Conservation (phyloP, 2,329 filamentous ascomycete genomes). For the Pseudogymnoascus sp. region DNA sequence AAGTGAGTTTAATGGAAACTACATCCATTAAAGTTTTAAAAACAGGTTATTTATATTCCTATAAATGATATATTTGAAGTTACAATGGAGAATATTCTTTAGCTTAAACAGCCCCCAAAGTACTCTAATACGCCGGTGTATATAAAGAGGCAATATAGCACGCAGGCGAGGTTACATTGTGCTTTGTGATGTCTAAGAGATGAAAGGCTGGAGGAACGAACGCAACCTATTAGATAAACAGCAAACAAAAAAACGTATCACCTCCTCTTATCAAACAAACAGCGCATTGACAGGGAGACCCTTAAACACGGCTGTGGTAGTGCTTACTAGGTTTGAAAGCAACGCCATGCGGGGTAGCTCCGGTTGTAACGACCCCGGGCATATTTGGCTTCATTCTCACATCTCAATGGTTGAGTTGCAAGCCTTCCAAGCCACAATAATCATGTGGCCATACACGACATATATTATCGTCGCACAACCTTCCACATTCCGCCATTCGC, state of each 20-base stretch:
- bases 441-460: not conserved
- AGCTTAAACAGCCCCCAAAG: not conserved
- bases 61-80: not conserved
- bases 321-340: not conserved
- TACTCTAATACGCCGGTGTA: not conserved
- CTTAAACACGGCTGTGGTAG: not conserved
- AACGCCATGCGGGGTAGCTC: constrained; percentile 6
- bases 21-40: too few relatives aligned
- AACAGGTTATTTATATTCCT: too few relatives aligned
- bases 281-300: not conserved
- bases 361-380: not conserved
- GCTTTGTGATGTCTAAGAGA: not conserved
- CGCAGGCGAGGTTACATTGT: not conserved
- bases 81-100: not conserved
- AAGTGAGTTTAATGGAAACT: too few relatives aligned
- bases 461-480: not conserved
- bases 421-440: not conserved
- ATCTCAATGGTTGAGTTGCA: not conserved
- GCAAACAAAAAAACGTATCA: not conserved
- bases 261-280: not conserved
- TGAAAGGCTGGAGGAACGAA: not conserved
- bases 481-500: not conserved
- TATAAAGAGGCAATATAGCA: not conserved
- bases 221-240: not conserved
- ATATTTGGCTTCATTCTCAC: not conserved